phyloP scores from a whole-genome alignment of 352 stramenopile species.

The Phytophthora vignae region DNA sequence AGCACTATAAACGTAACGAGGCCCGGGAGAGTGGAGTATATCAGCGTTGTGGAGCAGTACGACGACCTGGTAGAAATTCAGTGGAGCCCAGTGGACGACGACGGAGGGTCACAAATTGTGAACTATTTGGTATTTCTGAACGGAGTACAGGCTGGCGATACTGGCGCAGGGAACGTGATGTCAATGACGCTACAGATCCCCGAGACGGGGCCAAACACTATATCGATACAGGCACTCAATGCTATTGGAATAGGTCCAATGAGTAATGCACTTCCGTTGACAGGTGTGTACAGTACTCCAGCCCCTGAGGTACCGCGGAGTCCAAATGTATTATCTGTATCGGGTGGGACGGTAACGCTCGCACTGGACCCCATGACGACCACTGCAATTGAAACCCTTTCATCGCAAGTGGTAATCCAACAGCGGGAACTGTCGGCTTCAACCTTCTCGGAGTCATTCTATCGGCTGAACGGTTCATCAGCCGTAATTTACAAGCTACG shows the following conservation, averaged over 20 bases:
- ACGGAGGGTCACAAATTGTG: slow-evolving; percentile 47
- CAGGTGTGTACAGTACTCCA: neutral
- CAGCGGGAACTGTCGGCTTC: slow-evolving; percentile 35
- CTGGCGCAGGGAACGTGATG: slow-evolving; percentile 24
- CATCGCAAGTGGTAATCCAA: slow-evolving; percentile 33
- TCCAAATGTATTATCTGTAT: slow-evolving; percentile 15
- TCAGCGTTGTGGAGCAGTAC: slow-evolving; percentile 40
- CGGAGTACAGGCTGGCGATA: slow-evolving; percentile 36
- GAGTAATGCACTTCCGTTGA: slow-evolving; percentile 18
- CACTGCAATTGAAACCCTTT: slow-evolving; percentile 5
- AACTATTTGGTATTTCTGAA: slow-evolving; percentile 61
- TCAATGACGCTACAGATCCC: slow-evolving; percentile 35
- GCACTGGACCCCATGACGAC: slow-evolving; percentile 14
- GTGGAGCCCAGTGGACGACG: slow-evolving; percentile 50
- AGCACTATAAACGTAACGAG: slow-evolving; percentile 43
- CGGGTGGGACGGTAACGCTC: slow-evolving; percentile 38
- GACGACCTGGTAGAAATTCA: slow-evolving; percentile 51
- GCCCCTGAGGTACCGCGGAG: slow-evolving; percentile 5
- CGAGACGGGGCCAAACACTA: slow-evolving; percentile 1
- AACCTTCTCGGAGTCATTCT: slow-evolving; percentile 35
- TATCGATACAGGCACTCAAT: slow-evolving; percentile 58
- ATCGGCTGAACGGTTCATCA: slow-evolving; percentile 9
- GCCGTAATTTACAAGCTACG: slow-evolving; percentile 56
- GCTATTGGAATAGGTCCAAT: slow-evolving; percentile 37
- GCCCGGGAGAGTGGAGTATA: slow-evolving; percentile 41